Base-by-base conservation (phyloP, 1,284 basidiomycete species). In the Cutaneotrichosporon arboriforme region DNA sequence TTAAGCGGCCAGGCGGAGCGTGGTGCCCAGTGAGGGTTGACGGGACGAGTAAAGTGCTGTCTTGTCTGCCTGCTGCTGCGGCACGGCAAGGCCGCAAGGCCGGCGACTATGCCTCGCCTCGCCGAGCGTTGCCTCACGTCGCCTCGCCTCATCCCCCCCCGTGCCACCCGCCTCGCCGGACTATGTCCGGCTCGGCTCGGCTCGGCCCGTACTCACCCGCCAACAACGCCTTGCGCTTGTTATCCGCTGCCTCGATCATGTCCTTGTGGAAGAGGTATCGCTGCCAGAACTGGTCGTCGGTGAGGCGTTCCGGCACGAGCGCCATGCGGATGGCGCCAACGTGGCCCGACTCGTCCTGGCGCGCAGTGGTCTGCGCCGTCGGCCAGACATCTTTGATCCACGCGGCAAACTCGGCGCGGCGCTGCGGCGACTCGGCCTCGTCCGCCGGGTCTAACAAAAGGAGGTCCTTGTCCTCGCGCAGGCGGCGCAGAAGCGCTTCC, bases 191-290 rank as follows among this genome's bases (percentile, higher is more conserved):
- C 26, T 31, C 26, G 26, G 26, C 26, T 5, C 26, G 7, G 26
- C 26, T 31, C 26, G 26, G 26, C 26, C 7, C 26, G 7, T 12
- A 70, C 79, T 48, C 67, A 87, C 90, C 84, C 78, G 86, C 81
- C 17, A 97, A 76, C 21, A 96, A 74, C 23, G 83, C 81, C 73
- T 88, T 89, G 55, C 92, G 83, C 61, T 85, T 84, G 64, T 83
- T 83, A 68, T 91, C 89, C 62, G 93, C 90, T 23, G 78, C 76
- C 58, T 87, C 84, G 57, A 96, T 92, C 73, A 91, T 88, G 69
- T 87, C 78, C 34, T 85, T 83, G 35, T 91, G 83, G 83, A 93
- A 97, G 76, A 93, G 90, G 75, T 91, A 96, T 14, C 91, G 80
- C 46, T 83, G 81, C 92, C 92, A 96, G 75, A 96, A 97, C 37